Conservation (phyloP, 345 rosid species). For the Salix brachista region DNA sequence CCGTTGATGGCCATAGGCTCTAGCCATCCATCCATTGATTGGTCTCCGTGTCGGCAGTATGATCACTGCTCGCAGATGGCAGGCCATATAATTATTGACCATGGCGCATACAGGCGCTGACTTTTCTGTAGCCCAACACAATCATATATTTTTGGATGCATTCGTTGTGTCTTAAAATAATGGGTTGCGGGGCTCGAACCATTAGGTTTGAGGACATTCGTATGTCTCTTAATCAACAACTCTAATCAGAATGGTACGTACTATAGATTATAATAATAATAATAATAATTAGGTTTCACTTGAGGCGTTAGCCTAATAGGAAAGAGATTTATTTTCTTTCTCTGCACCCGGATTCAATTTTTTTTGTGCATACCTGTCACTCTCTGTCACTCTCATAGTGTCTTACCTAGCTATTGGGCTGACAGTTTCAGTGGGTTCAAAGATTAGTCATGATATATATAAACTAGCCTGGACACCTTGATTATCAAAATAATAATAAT, state of each 20-base stretch:
- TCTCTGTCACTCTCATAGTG: accelerated
- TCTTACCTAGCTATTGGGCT: accelerated
- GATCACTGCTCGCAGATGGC: slow-evolving; percentile 20
- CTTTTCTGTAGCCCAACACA: slow-evolving; percentile 6
- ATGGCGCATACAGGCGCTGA: not conserved
- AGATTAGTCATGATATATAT: too few relatives aligned
- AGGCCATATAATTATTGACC: slow-evolving; percentile 16
- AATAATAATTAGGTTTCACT: too few relatives aligned
- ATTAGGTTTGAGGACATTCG: too few relatives aligned
- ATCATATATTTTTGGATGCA: slow-evolving; percentile 14
- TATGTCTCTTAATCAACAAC: slow-evolving; percentile 1
- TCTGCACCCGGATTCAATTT: accelerated
- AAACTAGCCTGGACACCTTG: accelerated
- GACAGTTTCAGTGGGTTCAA: accelerated
- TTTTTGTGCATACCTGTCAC: too few relatives aligned
- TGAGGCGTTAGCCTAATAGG: accelerated
- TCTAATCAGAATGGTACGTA: slow-evolving; percentile 7
- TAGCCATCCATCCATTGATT: slow-evolving; percentile 17
- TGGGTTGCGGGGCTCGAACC: slow-evolving; percentile 7
- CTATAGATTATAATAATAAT: too few relatives aligned
- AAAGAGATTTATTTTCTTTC: too few relatives aligned
- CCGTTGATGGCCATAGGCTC: slow-evolving; percentile 25
- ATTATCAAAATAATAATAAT: too few relatives aligned
- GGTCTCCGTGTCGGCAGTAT: slow-evolving; percentile 35
- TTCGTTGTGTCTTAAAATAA: slow-evolving; percentile 5